Conservation (phyloP, 139 green algal genomes). For the Limnomonas spitsbergensis region DNA sequence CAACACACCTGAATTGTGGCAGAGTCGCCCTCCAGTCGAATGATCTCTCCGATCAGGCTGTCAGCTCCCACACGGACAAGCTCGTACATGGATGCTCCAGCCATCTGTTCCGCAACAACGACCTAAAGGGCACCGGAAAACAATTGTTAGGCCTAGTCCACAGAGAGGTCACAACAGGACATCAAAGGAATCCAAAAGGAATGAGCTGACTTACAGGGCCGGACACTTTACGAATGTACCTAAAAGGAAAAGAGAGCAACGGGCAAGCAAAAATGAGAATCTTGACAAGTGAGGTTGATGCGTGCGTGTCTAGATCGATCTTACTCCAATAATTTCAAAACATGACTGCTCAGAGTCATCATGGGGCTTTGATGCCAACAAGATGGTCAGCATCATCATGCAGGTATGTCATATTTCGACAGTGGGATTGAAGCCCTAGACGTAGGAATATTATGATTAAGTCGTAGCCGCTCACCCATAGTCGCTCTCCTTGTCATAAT, state of each 20-base stretch:
- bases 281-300: no score
- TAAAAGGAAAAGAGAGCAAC: no score
- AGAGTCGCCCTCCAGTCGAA: slow-evolving; percentile 93
- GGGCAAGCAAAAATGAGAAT: no score
- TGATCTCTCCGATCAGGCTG: slow-evolving; percentile 98
- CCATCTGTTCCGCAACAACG: slow-evolving; percentile 94
- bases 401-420: no score
- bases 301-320: no score
- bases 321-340: no score
- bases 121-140: slow-evolving; percentile 29
- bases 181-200: background rate
- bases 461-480: slow-evolving; percentile 37
- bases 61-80: slow-evolving; percentile 93
- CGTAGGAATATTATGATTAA: background rate
- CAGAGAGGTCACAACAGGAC: no score
- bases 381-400: no score
- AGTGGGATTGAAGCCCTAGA: background rate
- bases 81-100: slow-evolving; percentile 78
- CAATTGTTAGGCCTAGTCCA: background rate
- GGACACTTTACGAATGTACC: slow-evolving; percentile 88
- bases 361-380: no score
- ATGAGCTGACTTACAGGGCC: slow-evolving; percentile 64
- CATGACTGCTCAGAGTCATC: no score
- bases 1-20: slow-evolving; percentile 90
- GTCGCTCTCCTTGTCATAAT: slow-evolving; percentile 41